phyloP scores from a whole-genome alignment of 192 early-diverging fungal species.

The Coemansia sp. region DNA sequence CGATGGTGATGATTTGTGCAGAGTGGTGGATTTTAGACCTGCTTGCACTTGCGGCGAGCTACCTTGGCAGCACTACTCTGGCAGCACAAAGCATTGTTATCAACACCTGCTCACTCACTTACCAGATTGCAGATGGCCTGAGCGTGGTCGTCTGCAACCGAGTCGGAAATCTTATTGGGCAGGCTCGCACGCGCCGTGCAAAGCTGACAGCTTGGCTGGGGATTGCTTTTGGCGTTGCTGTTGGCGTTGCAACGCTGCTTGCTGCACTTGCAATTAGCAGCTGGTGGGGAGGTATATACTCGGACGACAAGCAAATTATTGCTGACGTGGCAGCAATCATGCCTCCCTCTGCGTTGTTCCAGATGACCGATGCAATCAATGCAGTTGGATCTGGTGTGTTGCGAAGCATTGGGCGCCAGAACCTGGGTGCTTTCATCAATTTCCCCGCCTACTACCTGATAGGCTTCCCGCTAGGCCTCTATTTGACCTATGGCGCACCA shows the following conservation, averaged over 20 bases:
- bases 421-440: constrained; percentile 57
- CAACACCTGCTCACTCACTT: constrained; percentile 56
- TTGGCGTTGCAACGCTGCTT: constrained; percentile 24
- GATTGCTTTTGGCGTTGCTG: constrained; percentile 14
- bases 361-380: constrained; percentile 62
- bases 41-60: constrained; percentile 54
- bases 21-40: constrained; percentile 64
- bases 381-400: constrained; percentile 61
- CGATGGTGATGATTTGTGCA: constrained; percentile 71
- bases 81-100: constrained; percentile 61
- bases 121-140: constrained; percentile 58
- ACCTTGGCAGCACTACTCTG: constrained; percentile 59
- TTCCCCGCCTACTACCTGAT: constrained; percentile 58
- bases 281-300: constrained; percentile 62
- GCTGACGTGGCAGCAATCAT: constrained; percentile 68
- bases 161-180: constrained; percentile 58
- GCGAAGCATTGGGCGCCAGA: constrained; percentile 58
- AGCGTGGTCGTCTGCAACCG: constrained; percentile 59
- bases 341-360: constrained; percentile 77
- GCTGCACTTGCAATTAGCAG: constrained; percentile 24
- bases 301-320: constrained; percentile 67
- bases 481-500: constrained; percentile 51
- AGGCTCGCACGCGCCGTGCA: constrained; percentile 41
- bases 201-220: constrained; percentile 38
- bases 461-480: constrained; percentile 60